Conservation (phyloP, 805 yeast species). For the Isabelozyma heimii region DNA sequence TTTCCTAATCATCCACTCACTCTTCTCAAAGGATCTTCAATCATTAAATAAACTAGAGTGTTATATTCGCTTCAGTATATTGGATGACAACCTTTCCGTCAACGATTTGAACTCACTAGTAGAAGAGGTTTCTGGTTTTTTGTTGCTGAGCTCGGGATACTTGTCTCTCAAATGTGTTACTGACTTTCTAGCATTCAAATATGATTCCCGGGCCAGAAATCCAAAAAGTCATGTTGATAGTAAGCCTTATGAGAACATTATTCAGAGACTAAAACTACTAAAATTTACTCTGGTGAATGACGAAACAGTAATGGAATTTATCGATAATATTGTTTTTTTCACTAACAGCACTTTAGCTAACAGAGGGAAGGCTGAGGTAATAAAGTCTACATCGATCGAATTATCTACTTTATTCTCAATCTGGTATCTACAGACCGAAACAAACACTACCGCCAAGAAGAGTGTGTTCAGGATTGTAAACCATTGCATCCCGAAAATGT, state of each 20-base stretch:
- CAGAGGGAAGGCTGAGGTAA: not conserved
- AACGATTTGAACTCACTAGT: constrained; percentile 9
- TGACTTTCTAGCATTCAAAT: constrained; percentile 10
- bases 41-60: constrained; percentile 12
- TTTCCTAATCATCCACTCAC: constrained; percentile 5
- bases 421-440: not conserved
- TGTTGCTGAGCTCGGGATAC: constrained; percentile 7
- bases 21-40: not conserved
- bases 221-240: not conserved
- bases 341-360: not conserved
- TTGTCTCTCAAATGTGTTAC: constrained; percentile 15
- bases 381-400: not conserved
- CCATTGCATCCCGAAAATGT: constrained; percentile 1
- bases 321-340: not conserved
- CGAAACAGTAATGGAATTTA: not conserved
- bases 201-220: constrained; percentile 1
- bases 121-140: constrained; percentile 8
- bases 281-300: constrained; percentile 3
- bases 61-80: constrained; percentile 11
- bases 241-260: constrained; percentile 1
- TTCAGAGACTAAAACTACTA: constrained; percentile 6
- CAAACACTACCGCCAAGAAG: not conserved
- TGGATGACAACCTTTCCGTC: constrained; percentile 12
- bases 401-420: not conserved
- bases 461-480: not conserved